Evolutionary conservation across 768 basidiomycete species (phyloP).

Genomic region (Mycena vitilis): DNA sequence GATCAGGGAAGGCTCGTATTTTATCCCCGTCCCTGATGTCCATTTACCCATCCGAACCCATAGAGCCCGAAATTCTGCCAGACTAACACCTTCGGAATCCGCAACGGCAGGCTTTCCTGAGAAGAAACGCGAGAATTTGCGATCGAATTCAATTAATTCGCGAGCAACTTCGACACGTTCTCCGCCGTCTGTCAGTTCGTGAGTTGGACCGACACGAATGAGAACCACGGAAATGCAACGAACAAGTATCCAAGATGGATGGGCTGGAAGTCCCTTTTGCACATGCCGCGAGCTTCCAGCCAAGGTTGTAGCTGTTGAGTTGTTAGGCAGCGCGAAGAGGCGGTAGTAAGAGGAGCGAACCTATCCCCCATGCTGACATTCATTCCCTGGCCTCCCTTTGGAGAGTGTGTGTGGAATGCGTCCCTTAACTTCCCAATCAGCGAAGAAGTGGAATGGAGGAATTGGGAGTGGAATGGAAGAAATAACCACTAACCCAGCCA

Average conservation of each 20-base stretch:
- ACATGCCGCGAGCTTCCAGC: constrained; percentile 38
- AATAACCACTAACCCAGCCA: constrained; percentile 46
- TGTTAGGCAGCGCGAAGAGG: not conserved
- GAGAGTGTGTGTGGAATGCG: constrained; percentile 57
- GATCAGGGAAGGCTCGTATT: constrained; percentile 29
- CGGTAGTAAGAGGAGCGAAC: constrained; percentile 33
- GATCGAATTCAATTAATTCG: constrained; percentile 55
- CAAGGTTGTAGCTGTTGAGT: constrained; percentile 49
- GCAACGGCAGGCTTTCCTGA: constrained; percentile 40
- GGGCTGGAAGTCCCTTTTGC: constrained; percentile 24
- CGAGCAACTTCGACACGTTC: constrained; percentile 54
- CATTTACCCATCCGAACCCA: constrained; percentile 36
- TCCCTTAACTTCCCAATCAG: constrained; percentile 46
- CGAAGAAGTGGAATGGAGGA: not conserved
- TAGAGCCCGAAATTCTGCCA: constrained; percentile 33
- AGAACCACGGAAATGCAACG: not conserved
- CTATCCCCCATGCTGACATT: constrained; percentile 64
- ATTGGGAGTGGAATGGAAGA: not conserved
- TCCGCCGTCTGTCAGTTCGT: constrained; percentile 8
- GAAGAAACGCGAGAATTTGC: constrained; percentile 51
- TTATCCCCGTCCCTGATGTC: constrained; percentile 31
- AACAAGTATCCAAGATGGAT: constrained; percentile 34
- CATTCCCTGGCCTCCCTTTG: constrained; percentile 61
- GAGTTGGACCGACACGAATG: not conserved
- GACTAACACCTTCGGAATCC: constrained; percentile 33